Evolutionary conservation across 768 basidiomycete genomes (phyloP), one percentile per base, ranked within the genome.

Genomic region (Cubamyces sp.): DNA sequence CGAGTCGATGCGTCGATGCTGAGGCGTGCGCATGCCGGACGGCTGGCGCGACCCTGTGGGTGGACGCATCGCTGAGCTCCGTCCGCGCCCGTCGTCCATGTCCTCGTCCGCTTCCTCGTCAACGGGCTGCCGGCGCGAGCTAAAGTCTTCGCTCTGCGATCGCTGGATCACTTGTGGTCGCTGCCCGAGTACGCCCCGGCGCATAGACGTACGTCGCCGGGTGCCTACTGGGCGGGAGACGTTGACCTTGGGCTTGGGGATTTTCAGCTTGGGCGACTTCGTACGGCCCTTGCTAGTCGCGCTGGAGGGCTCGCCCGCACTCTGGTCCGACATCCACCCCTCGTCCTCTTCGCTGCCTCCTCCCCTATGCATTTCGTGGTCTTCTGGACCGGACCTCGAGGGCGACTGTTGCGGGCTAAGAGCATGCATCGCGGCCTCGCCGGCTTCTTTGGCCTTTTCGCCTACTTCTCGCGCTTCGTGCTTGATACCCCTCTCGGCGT

Each of bases 291-390:
- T 58, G 57, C 61, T 53, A 55, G 23, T 8, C 46, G 23, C 15
- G 40, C 26, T 3, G 12, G 62, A 51, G 2, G 60, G 55, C 26
- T 67, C 64, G 23, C 66, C 71, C 23, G 70, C 69, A 58, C 79
- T 81, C 23, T 70, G 74, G 50, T 91, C 89, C 6, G 87, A 89
- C 18, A 80, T 79, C 87, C 87, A 89, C 1, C 79, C 85, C 61
- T 84, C 88, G 0, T 87, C 86, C 18, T 84, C 84, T 5, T 80
- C 84, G 3, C 81, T 78, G 7, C 39, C 43, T 34, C 50, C 52
- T 47, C 14, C 60, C 49, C 43, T 18, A 34, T 30, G 49, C 41
- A 39, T 4, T 18, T 63, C 25, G 25, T 43, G 23, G 56, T 52
- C 19, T n/a, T 50, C 46, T 19, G 19, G 26, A 12, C 26, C 40